These are phyloP conservation scores for Aschersonia sp. DNA, from an alignment of 2,329 filamentous ascomycete species.

Conservation along the genomic window DNA sequence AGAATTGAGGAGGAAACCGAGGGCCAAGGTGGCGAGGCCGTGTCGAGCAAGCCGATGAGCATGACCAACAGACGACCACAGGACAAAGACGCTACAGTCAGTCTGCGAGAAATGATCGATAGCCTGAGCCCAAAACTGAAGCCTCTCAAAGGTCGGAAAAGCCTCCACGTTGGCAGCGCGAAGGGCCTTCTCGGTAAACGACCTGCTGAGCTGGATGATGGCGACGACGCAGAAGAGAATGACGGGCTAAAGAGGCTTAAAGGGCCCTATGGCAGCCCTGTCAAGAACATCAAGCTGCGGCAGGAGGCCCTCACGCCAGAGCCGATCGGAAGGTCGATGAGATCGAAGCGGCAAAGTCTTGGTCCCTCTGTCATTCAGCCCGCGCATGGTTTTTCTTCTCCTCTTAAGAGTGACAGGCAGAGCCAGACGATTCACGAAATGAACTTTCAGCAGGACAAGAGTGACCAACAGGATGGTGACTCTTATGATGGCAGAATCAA, in stretches of 20 bases:
- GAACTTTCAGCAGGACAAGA: constrained; percentile 26
- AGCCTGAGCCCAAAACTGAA: constrained; percentile 66
- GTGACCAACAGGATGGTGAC: constrained; percentile 29
- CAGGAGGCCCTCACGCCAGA: constrained; percentile 55
- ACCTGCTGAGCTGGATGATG: constrained; percentile 54
- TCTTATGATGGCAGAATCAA: constrained; percentile 50
- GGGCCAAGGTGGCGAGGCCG: constrained; percentile 45
- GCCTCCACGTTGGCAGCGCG: constrained; percentile 61
- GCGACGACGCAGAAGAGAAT: constrained; percentile 43
- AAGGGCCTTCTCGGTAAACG: constrained; percentile 61
- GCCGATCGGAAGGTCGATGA: constrained; percentile 43
- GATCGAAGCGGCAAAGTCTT: constrained; percentile 32
- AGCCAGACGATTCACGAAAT: constrained; percentile 34
- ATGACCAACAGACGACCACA: constrained; percentile 28
- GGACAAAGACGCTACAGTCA: constrained; percentile 49
- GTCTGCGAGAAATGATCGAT: constrained; percentile 63
- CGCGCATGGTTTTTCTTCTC: constrained; percentile 26
- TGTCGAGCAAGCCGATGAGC: constrained; percentile 40
- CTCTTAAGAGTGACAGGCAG: constrained; percentile 25
- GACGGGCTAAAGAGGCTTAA: constrained; percentile 56
- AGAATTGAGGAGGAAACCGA: constrained; percentile 47
- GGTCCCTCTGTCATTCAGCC: constrained; percentile 28
- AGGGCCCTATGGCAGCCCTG: constrained; percentile 57
- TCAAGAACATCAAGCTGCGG: constrained; percentile 59
- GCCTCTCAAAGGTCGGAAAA: constrained; percentile 53